phyloP scores from a whole-genome alignment of 2,329 filamentous ascomycete species.

The Pseudogymnoascus sp. region DNA sequence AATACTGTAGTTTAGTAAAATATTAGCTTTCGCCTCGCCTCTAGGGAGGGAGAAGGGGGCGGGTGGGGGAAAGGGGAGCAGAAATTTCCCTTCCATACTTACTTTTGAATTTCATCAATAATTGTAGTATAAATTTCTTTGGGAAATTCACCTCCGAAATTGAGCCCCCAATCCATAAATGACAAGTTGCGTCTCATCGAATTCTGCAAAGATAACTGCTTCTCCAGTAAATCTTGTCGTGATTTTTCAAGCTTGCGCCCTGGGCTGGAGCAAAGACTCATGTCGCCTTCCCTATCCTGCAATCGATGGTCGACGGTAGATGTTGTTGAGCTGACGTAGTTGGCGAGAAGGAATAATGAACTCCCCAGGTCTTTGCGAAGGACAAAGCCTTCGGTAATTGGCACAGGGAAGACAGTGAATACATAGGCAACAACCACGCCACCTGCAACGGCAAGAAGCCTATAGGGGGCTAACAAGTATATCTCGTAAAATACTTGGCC shows the following conservation, averaged over 20 bases:
- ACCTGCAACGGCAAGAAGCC: constrained; percentile 55
- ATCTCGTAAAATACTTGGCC: constrained; percentile 61
- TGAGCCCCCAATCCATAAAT: constrained; percentile 60
- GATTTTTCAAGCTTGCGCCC: constrained; percentile 23
- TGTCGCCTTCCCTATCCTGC: constrained; percentile 37
- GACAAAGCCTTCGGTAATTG: constrained; percentile 60
- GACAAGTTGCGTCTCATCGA: constrained; percentile 50
- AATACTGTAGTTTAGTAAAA: constrained; percentile 34
- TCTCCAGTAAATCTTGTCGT: constrained; percentile 46
- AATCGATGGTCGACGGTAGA: constrained; percentile 47
- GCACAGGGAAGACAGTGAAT: constrained; percentile 67
- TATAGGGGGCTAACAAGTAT: constrained; percentile 59
- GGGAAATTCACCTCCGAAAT: constrained; percentile 62
- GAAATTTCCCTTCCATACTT: constrained; percentile 9
- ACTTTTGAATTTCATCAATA: constrained; percentile 15
- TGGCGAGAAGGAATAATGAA: constrained; percentile 61
- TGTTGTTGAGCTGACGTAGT: constrained; percentile 63
- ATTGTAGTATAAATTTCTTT: constrained; percentile 12
- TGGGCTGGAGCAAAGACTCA: constrained; percentile 19
- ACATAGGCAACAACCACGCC: constrained; percentile 62
- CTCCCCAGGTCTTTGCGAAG: constrained; percentile 58
- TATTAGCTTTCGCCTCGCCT: background rate
- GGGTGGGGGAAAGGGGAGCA: too few relatives aligned
- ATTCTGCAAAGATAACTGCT: constrained; percentile 51
- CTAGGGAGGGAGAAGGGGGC: too few relatives aligned